phyloP scores from a whole-genome alignment of 139 green algal genomes.

The Micromonas commoda region DNA sequence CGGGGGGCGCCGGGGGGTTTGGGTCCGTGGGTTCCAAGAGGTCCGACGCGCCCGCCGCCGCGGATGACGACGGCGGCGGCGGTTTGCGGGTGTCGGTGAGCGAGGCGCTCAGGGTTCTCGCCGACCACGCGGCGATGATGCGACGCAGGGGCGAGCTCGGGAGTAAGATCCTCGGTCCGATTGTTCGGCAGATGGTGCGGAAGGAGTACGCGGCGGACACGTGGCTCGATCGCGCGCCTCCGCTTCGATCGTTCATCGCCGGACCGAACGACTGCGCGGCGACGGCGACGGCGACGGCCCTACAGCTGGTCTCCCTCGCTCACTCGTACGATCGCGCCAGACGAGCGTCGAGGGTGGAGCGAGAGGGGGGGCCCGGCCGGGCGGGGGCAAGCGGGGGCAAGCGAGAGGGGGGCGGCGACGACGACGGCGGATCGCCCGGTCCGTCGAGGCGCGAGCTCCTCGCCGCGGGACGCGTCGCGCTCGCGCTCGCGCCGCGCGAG shows the following conservation, averaged over 20 bases:
- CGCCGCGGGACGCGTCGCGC: background rate
- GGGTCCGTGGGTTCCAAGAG: background rate
- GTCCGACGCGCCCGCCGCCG: background rate
- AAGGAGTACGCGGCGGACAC: background rate
- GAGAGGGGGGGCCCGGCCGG: background rate
- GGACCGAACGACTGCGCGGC: background rate
- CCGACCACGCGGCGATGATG: background rate
- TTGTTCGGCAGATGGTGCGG: background rate
- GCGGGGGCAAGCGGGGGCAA: too few species aligned
- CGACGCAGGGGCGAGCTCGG: background rate
- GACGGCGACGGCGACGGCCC: background rate
- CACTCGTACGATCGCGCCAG: too few species aligned
- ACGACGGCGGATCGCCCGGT: background rate
- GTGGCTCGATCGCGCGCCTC: background rate
- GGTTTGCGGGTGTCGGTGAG: background rate
- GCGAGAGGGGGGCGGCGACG: background rate
- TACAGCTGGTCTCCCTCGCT: too few species aligned
- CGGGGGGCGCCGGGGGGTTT: too few species aligned
- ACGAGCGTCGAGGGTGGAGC: background rate
- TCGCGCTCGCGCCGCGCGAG: conserved; percentile 17
- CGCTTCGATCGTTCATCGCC: background rate
- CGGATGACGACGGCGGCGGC: background rate
- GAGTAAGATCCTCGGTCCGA: background rate
- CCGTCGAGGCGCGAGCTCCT: too few species aligned
- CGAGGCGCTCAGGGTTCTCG: background rate